Evolutionary conservation across 1,284 basidiomycete genomes (phyloP).

Genomic region (Tilletiopsis washingtonensis): DNA sequence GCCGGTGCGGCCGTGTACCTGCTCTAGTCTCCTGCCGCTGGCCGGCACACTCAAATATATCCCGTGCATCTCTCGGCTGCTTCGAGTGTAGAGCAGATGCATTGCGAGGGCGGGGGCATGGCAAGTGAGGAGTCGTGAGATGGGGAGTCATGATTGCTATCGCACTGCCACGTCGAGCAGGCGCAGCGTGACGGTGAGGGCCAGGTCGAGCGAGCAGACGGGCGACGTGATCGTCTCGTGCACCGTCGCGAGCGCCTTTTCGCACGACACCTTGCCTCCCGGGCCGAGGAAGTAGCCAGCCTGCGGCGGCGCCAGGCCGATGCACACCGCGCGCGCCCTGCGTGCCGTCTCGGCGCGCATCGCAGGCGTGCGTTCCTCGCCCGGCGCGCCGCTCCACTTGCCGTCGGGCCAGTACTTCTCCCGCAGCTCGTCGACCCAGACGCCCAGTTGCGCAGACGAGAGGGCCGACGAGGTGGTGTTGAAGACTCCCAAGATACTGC

Average conservation of each 20-base stretch:
- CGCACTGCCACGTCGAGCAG: conserved; percentile 3
- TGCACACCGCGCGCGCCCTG: conserved; percentile 18
- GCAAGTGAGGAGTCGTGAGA: background rate
- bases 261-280: conserved; percentile 35
- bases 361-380: background rate
- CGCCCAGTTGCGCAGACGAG: conserved; percentile 24
- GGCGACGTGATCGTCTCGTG: conserved; percentile 18
- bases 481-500: conserved; percentile 34
- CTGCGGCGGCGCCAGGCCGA: conserved; percentile 41
- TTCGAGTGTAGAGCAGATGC: no score
- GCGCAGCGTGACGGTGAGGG: conserved; percentile 4
- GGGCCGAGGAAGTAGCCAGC: conserved; percentile 41
- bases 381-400: conserved; percentile 5
- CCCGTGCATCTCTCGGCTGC: no score
- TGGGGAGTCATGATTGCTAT: background rate
- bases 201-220: conserved; percentile 2
- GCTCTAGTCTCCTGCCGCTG: no score
- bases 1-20: no score
- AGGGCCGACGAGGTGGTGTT: conserved; percentile 32
- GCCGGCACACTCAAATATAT: no score
- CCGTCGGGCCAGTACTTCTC: conserved; percentile 41
- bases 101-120: no score
- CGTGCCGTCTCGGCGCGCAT: background rate
- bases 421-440: conserved; percentile 29
- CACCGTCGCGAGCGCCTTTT: conserved; percentile 33